These are phyloP conservation scores for Rhodotorula sp. DNA, from an alignment of 1,284 basidiomycete genomes.

Conservation along the genomic window DNA sequence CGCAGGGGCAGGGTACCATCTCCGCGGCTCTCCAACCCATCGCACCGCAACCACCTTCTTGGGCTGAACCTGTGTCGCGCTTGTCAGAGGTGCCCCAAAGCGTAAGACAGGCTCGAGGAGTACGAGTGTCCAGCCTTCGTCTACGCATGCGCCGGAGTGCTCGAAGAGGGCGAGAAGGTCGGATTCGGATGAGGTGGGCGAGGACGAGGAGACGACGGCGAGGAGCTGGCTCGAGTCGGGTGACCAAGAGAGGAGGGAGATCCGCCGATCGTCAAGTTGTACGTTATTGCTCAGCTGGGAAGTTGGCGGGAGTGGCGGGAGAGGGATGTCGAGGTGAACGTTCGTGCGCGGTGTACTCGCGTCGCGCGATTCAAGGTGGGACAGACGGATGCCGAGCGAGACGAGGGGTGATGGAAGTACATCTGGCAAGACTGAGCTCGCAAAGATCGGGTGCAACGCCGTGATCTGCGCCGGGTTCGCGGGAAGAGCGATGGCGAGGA, in stretches of 20 bases:
- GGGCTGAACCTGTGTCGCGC: not conserved
- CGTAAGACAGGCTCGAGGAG: slow-evolving; percentile 24
- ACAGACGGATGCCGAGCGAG: slow-evolving; percentile 12
- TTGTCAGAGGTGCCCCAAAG: not conserved
- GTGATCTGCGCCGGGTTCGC: not conserved
- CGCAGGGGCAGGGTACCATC: slow-evolving; percentile 30
- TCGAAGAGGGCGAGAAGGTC: slow-evolving; percentile 33
- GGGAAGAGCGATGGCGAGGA: slow-evolving; percentile 25
- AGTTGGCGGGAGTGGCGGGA: not conserved
- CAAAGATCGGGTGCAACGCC: not conserved
- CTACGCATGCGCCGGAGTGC: slow-evolving; percentile 24
- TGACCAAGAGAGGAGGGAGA: slow-evolving; percentile 26
- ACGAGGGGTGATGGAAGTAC: not conserved
- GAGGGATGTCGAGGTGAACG: slow-evolving; percentile 20
- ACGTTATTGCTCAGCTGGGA: not conserved
- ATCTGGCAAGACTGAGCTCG: not conserved
- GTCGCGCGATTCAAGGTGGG: slow-evolving; percentile 14
- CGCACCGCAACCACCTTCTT: slow-evolving; percentile 21
- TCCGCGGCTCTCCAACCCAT: slow-evolving; percentile 32
- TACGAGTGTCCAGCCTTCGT: slow-evolving; percentile 26
- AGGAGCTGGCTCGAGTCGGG: slow-evolving; percentile 28
- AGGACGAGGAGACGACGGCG: not conserved
- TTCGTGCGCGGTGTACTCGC: slow-evolving; percentile 3
- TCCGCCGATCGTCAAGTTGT: not conserved
- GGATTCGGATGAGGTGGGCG: not conserved